Evolutionary conservation across 2,329 filamentous ascomycete species (phyloP), one percentile per base, ranked within the genome.

Genomic region (Thelonectria discophora): DNA sequence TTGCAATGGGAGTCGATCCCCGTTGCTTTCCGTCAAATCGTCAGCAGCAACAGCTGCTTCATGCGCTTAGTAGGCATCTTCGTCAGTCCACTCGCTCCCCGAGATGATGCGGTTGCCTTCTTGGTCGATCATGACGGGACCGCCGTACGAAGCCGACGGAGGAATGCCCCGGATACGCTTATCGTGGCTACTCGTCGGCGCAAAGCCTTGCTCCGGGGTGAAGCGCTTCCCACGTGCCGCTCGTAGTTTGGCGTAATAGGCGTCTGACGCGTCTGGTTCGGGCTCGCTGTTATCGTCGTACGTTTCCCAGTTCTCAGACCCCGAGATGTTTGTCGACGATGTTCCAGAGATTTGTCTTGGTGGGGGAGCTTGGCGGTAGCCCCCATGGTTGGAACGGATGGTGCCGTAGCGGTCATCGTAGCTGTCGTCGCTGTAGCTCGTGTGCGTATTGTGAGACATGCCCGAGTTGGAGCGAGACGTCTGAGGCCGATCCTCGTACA

Each of bases 281-380:
- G 89, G 87, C 71, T 93, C 90, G 63, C 90, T 93, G 67, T 85
- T 88, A 75, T 97, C 92, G 69, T 95, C 94, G 71, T 95, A 98
- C 10, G 94, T 97, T 78, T 98, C 94, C 94, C 94, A 98, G 76
- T 98, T 98, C 78, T 98, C 94, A 3, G 92, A 97, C 1, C 92
- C 92, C 5, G 91, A 93, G 24, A 91, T 84, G 20, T 84, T 84
- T 1, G 90, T 92, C n/a, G 92, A 94, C 0, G 89, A 94, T 1
- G 90, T 89, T 51, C 66, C 70, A 3, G 78, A 80, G 15, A 90
- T 88, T 69, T 94, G 91, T 49, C 92, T 83, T 1, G 81, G 82
- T 2, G 81, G 77, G 1, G 78, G 77, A 15, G 78, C 79, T 32
- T 79, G 78, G 13, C 78, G 73, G 62, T 82, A 83, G n/a, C 71